Base-by-base conservation (phyloP, 2,329 filamentous ascomycete species). In the Ceratocystis papillata region DNA sequence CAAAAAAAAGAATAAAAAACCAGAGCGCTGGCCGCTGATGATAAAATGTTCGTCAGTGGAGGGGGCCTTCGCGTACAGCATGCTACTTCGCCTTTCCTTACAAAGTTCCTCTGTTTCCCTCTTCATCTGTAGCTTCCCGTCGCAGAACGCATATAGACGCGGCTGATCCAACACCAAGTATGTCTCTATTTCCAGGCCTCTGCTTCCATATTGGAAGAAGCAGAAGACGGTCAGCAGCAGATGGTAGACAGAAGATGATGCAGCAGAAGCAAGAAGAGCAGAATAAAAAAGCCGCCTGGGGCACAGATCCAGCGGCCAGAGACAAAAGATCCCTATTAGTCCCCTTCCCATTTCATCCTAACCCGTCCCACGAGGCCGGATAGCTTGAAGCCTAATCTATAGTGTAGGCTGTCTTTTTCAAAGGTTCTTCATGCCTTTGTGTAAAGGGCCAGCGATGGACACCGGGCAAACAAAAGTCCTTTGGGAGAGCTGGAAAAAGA, bases 381-480 rank as follows among this genome's bases (percentile, higher is more conserved):
- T 50, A 50, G 46, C 48, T 50, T 50, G 20, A 15, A 41, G 37
- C 10, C 10, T 41, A 4, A 41, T 12, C 10, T 15, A 41, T 5
- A 41, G 48, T 25, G 48, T 25, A 50, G 7, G 46, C 22, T 25
- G 22, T 20, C 3, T 50, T 20, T 25, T 50, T 50, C 17, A 50
- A 50, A 50, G 48, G 48, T 25, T 25, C 48, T 50, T 50, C 22
- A 10, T 25, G 48, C 7, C 48, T 22, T 25, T 20, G n/a, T 10
- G 48, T 22, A 50, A 25, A 50, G 20, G 48, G 48, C 48, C 48
- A 15, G 37, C 37, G 10, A 41, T 41, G 10, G 37, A 41, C 48
- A 50, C 8, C 30, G 5, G n/a, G n/a, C 53, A 17, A 57, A 57
- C 53, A 57, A 57, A 57, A 57, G 53, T 57, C 53, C 53, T 57